A percentile compares a stretch with the other conserved stretches of the same genome.
Evolutionary conservation across 306 rosid species (phyloP).

Genomic region (cucumber (Cucumis sativus)): Cucumber_9930_V3 NC_026655.2:9198501-9199000

Average conservation of each 20-base stretch:
- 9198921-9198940: conserved; percentile 58
- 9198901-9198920: conserved; percentile 53
- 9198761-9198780: conserved; percentile 33
- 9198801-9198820: no score
- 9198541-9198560: no score
- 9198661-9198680: conserved; percentile 36
- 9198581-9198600: conserved; percentile 33
- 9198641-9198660: conserved; percentile 55
- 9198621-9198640: conserved; percentile 38
- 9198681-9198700: conserved; percentile 75
- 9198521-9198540: no score
- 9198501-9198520: no score
- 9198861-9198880: no score
- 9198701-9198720: conserved; percentile 60
- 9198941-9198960: conserved; percentile 31
- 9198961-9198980: conserved; percentile 20
- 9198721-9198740: conserved; percentile 37
- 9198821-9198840: no score
- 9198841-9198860: no score
- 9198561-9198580: conserved; percentile 47
- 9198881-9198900: no score
- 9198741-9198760: conserved; percentile 29
- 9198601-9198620: conserved; percentile 39
- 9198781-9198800: no score
- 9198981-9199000: conserved; percentile 24